Evolutionary conservation across 257 asterid genomes (phyloP), one percentile per base, ranked within the genome.

Genomic region (Solanum pennellii): DNA sequence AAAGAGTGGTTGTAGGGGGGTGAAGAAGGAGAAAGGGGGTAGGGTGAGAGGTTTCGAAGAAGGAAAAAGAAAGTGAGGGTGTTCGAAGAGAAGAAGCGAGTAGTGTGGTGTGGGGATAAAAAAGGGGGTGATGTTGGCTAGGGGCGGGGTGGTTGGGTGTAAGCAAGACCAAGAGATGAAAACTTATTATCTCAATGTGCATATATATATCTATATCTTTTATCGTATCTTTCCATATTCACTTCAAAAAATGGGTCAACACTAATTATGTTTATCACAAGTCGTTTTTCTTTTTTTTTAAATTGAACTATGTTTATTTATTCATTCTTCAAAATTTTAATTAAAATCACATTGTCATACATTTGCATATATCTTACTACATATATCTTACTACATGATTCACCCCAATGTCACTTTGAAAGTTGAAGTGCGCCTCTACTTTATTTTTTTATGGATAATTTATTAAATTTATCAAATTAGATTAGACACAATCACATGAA

Each of bases 221-320:
- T 16, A 16, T 52, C n/a, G 10, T 52, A 52, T 52, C 23, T 18
- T 16, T 16, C n/a, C n/a, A 52, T 18, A 16, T 52, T 16, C 62
- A 52, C 62, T 6, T 52, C 9, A 52, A 52, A 52, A 52, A 52
- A 52, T 52, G 62, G n/a, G 62, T 52, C 62, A 52, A 52, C 62
- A 52, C 62, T 52, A 4, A 52, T 52, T 16, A 16, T 52, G 23
- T 52, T 52, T 52, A 52, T 52, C 16, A 52, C 62, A 52, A 16
- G 62, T 16, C 0, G 7, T 16, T 52, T 52, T 52, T 16, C 10
- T 6, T 6, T 0, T 6, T 6, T 0, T 6, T 6, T 2, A 18
- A 52, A 52, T 16, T 16, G 62, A 52, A 52, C 62, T 52, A 52
- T 52, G 35, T 3, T 52, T 52, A 2, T 16, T 16, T 16, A 52